These are phyloP conservation scores for Boletellus ananas DNA, from an alignment of 768 basidiomycete species.

Conservation along the genomic window DNA sequence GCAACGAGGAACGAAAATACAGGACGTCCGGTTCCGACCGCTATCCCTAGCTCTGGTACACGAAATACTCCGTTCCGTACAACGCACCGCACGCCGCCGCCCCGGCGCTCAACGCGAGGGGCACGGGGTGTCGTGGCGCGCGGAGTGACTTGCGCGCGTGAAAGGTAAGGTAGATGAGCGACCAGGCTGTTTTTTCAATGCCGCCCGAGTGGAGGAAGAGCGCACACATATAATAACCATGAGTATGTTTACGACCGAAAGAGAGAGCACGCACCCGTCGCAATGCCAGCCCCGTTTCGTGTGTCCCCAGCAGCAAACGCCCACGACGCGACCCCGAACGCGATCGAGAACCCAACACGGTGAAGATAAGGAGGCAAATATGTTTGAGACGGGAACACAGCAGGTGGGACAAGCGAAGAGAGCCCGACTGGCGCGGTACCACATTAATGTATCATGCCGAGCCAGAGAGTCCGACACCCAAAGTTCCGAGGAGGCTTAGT, in stretches of 20 bases:
- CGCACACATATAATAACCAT: no score
- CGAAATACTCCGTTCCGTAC: conserved; percentile 28
- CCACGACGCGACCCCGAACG: conserved; percentile 44
- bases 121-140: conserved; percentile 30
- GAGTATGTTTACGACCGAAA: no score
- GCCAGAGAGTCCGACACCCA: no score
- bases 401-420: conserved; percentile 34
- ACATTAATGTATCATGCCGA: no score
- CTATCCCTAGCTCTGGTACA: conserved; percentile 23
- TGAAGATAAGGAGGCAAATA: conserved; percentile 41
- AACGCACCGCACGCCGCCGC: conserved; percentile 26
- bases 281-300: conserved; percentile 43
- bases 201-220: neutral
- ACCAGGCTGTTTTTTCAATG: conserved; percentile 35
- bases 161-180: conserved; percentile 42
- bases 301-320: conserved; percentile 37
- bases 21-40: neutral
- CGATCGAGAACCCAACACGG: conserved; percentile 41
- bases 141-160: conserved; percentile 34
- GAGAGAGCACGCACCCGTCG: conserved; percentile 24
- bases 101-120: conserved; percentile 33
- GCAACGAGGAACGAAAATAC: no score
- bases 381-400: conserved; percentile 25
- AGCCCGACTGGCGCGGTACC: conserved; percentile 29
- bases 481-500: neutral